Evolutionary conservation across 2,329 filamentous ascomycete genomes (phyloP), one percentile per base, ranked within the genome.

Genomic region (Mollisia scopiformis): DNA sequence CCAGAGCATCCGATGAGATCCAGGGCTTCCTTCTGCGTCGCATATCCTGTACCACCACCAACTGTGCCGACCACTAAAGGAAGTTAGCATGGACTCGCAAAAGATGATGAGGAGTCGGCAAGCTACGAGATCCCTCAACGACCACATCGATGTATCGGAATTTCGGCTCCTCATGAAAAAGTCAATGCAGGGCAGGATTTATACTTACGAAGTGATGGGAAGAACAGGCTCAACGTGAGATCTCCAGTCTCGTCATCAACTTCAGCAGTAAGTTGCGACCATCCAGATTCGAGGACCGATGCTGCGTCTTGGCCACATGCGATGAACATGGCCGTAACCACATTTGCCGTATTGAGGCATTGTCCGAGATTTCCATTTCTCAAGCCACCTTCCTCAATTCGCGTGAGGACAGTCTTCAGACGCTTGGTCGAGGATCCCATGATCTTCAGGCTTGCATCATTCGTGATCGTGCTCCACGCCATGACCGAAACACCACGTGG

Each of bases 201-300:
- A n/a, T n/a, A n/a, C n/a, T n/a, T n/a, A n/a, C n/a, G 59, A 7
- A 73, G 53, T 6, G 63, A 71, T n/a, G 68, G 70, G 7, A 73
- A 65, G 57, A 70, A 72, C 14, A 69, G 31, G 16, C 63, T 66
- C 23, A 72, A 21, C 8, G 57, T 66, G n/a, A 73, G 41, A 4
- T 66, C 62, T 37, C 64, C 52, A 1, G 62, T 68, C 30, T 64
- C 59, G 7, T 25, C 33, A 23, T 72, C 63, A 23, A 66, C 65
- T n/a, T 72, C 62, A 3, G 52, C 31, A 8, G 66, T 69, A 5
- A 69, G 52, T 27, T 72, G 67, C 13, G 61, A 62, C 65, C 65
- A 70, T 14, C 62, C 62, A 8, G 66, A 59, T 39, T 71, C 67
- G 6, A 66, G 47, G 2, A 69, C 58, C 19, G 66, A 62, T 1